These are phyloP conservation scores for Phaseolus lunatus DNA, from an alignment of 306 rosid species.

Conservation along the genomic window DNA sequence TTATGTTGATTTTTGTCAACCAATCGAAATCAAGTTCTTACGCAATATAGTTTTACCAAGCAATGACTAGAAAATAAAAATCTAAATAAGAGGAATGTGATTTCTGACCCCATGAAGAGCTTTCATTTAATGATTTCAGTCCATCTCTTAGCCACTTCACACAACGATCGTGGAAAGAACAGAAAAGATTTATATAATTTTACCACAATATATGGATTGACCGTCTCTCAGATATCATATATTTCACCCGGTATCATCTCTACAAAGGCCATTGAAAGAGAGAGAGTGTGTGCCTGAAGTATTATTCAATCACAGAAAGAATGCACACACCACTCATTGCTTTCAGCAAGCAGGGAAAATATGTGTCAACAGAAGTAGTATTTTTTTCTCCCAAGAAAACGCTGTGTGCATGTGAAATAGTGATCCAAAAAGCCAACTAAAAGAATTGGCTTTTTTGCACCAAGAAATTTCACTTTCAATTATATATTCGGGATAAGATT, in stretches of 20 bases:
- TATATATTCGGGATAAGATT: constrained; percentile 29
- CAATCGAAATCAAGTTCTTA: too few species aligned
- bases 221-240: background rate
- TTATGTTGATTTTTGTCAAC: too few species aligned
- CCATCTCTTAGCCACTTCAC: too few species aligned
- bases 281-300: background rate
- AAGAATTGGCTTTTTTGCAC: constrained; percentile 32
- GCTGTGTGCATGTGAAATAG: constrained; percentile 26
- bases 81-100: too few species aligned
- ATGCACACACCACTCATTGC: background rate
- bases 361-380: constrained; percentile 22
- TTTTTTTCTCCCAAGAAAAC: constrained; percentile 34
- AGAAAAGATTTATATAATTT: background rate
- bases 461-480: constrained; percentile 32
- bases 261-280: background rate
- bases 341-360: background rate
- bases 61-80: too few species aligned
- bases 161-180: too few species aligned
- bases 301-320: constrained; percentile 10
- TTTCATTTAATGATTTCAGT: too few species aligned
- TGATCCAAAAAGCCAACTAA: constrained; percentile 33
- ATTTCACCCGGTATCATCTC: background rate
- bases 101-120: too few species aligned
- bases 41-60: too few species aligned
- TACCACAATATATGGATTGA: background rate